Evolutionary conservation across 306 rosid genomes (phyloP), one percentile per base, ranked within the genome.

Genomic region (Benincasa hispida): DNA sequence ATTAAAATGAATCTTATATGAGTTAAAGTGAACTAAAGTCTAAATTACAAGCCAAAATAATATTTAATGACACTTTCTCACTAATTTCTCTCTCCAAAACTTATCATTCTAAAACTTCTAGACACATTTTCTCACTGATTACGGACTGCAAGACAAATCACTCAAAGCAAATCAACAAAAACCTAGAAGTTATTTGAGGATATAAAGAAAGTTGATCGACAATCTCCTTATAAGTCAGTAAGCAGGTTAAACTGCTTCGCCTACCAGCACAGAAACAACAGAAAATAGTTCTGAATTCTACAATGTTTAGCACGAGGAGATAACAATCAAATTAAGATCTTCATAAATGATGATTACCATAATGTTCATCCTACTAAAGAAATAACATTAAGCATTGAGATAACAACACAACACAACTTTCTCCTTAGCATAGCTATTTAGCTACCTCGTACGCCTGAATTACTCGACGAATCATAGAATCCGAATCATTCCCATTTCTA

Each of bases 391-490:
- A 51, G 57, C 50, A 51, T 4, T 17, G 54, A 77, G 45, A 62
- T 11, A 8, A 60, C 11, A 21, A 1, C 68, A 61, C 41, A 30
- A 12, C 70, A 21, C 50, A 37, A 8, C 22, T 25, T 30, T 13
- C 21, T 15, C 35, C 42, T 41, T 7, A 30, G 75, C 32, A 24
- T 19, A 17, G 45, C 34, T 75, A 90, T 12, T 35, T 45, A 45
- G 51, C 51, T 45, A 45, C 94, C 92, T 87, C 91, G 69, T 93
- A 93, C 13, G 98, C 98, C 62, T 91, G 78, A 79, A 93, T 90
- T 13, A 93, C 94, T 34, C 91, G 89, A 72, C 98, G 96, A 84
- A 93, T 93, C 89, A 91, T 87, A 22, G 72, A 5, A 58, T 88
- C 94, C 58, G 98, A 88, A 83, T 47, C 47, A 32, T 74, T 65